Evolutionary conservation across 2,329 filamentous ascomycete genomes (phyloP).

Genomic region (Dryadomyces quercus-mongolicae): DNA sequence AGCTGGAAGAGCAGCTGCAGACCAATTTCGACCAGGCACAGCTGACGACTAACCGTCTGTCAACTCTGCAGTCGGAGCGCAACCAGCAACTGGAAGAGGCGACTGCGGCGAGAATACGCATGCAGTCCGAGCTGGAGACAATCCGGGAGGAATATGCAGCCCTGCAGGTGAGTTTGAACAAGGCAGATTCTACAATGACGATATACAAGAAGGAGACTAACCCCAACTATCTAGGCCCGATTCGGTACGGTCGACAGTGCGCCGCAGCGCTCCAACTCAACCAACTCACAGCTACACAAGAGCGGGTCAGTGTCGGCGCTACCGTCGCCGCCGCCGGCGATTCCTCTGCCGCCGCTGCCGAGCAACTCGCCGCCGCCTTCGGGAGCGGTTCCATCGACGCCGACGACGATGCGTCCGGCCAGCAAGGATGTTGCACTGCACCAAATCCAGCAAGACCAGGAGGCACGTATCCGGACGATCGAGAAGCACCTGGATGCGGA

Average conservation of each 20-base stretch:
- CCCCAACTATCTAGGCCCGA: slow-evolving; percentile 35
- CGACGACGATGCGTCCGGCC: slow-evolving; percentile 52
- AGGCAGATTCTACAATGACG: slow-evolving; percentile 15
- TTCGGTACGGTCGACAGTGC: slow-evolving; percentile 20
- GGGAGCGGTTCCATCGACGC: slow-evolving; percentile 34
- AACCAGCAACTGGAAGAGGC: slow-evolving; percentile 69
- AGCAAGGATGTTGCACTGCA: slow-evolving; percentile 70
- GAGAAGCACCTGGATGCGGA: slow-evolving; percentile 95
- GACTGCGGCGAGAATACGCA: slow-evolving; percentile 46
- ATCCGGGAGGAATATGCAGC: slow-evolving; percentile 58
- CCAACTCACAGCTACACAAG: slow-evolving; percentile 64
- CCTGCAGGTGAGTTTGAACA: slow-evolving; percentile 55
- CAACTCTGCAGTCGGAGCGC: slow-evolving; percentile 65
- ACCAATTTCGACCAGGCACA: slow-evolving; percentile 92
- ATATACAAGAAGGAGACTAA: not conserved
- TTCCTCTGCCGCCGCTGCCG: slow-evolving; percentile 88
- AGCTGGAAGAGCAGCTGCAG: slow-evolving; percentile 92
- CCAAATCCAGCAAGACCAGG: slow-evolving; percentile 87
- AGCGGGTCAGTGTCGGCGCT: slow-evolving; percentile 71
- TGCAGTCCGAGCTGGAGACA: slow-evolving; percentile 57
- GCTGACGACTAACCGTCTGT: slow-evolving; percentile 71
- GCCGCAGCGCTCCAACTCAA: slow-evolving; percentile 47
- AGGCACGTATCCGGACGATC: slow-evolving; percentile 86
- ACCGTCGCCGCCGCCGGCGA: slow-evolving; percentile 87
- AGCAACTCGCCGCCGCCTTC: slow-evolving; percentile 37